A percentile compares a stretch with the other conserved stretches of the same genome.
These are phyloP conservation scores for Eucalyptus regnans DNA, from an alignment of 345 rosid genomes.

Conservation along the genomic window DNA sequence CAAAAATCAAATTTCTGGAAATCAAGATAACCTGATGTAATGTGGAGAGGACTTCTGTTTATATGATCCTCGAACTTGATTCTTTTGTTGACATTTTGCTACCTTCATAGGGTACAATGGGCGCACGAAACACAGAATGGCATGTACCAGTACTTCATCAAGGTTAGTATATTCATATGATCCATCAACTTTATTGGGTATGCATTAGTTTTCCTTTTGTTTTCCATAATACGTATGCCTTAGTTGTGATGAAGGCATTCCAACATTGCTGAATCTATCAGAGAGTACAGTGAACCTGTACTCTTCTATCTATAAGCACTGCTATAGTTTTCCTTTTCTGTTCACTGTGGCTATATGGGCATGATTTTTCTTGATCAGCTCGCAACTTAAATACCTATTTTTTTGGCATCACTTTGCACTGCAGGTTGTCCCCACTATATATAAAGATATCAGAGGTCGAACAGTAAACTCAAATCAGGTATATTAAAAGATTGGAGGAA, in stretches of 20 bases:
- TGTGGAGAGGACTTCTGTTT: not conserved
- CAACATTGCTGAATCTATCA: not conserved
- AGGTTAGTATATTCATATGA: conserved; percentile 23
- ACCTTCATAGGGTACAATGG: conserved; percentile 51
- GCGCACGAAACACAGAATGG: conserved; percentile 29
- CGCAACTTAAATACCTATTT: not conserved
- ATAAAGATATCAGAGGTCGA: conserved; percentile 51
- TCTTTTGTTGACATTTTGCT: not conserved
- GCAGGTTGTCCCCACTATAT: conserved; percentile 86
- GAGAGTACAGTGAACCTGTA: not conserved
- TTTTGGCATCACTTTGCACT: not conserved
- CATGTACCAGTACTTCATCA: conserved; percentile 64
- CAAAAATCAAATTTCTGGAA: not conserved
- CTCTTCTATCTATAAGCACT: not conserved
- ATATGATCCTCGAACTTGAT: not conserved
- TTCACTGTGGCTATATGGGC: not conserved
- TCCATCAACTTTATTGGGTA: not conserved
- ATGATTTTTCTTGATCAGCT: not conserved
- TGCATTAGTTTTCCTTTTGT: not conserved
- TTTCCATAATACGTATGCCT: not conserved
- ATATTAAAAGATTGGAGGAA: not conserved
- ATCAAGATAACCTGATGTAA: not conserved
- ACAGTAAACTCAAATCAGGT: conserved; percentile 79
- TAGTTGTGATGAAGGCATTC: not conserved
- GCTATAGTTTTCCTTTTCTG: not conserved